phyloP scores from a whole-genome alignment of 1,284 basidiomycete species.

The Tranzscheliella williamsii region DNA sequence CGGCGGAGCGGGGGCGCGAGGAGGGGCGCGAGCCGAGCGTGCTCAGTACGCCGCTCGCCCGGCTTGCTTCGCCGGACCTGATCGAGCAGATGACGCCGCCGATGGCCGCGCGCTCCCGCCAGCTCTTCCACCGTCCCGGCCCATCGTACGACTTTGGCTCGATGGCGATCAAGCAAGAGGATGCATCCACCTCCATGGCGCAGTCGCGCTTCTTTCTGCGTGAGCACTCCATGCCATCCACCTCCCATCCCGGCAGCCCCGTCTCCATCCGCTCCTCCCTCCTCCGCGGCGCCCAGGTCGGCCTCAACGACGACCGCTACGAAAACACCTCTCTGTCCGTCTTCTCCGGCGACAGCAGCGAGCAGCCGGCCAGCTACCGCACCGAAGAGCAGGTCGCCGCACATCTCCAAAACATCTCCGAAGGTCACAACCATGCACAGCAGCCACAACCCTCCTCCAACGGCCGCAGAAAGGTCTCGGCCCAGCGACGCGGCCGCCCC shows the following conservation, averaged over 20 bases:
- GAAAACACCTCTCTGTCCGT: constrained; percentile 27
- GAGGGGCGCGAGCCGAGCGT: neutral
- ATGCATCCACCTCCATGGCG: constrained; percentile 1
- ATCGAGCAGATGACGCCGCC: constrained; percentile 24
- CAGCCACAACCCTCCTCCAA: neutral
- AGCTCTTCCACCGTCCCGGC: neutral
- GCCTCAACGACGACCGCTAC: constrained; percentile 19
- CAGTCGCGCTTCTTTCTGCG: constrained; percentile 19
- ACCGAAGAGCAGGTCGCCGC: constrained; percentile 24
- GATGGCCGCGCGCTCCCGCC: constrained; percentile 2
- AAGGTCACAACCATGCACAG: too few relatives aligned
- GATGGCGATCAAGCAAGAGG: constrained; percentile 35
- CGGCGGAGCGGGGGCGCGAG: neutral
- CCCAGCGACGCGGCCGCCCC: constrained; percentile 15
- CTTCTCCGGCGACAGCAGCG: constrained; percentile 21
- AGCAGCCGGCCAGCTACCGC: constrained; percentile 19
- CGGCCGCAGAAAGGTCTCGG: constrained; percentile 6
- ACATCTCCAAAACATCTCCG: constrained; percentile 5
- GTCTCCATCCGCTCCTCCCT: neutral
- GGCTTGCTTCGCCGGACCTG: constrained; percentile 9
- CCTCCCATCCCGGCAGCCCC: constrained; percentile 3
- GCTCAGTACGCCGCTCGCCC: neutral
- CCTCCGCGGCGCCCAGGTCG: constrained; percentile 27
- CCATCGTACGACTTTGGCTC: constrained; percentile 4
- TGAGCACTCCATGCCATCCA: constrained; percentile 13